Percentiles rank a stretch among this genome's conserved stretches.
Conservation (phyloP, 75 land plant species). For the Cunninghamia lanceolata region DNA sequence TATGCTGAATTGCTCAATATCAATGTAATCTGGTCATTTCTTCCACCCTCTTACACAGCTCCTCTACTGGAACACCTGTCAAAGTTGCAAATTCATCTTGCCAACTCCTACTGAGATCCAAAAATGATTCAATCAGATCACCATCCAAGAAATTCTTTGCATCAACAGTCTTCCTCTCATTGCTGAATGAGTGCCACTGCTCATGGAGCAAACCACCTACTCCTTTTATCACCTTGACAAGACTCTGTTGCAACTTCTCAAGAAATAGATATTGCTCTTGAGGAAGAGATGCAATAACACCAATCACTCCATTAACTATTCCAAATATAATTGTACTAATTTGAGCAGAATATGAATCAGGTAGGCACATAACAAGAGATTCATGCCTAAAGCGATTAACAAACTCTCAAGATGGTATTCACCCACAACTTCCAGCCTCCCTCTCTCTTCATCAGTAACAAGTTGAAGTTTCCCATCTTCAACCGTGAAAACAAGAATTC, state of each 20-base stretch:
- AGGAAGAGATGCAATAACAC: too few relatives aligned
- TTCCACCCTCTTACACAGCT: slow-evolving; percentile 94
- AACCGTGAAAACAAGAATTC: too few relatives aligned
- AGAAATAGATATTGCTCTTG: too few relatives aligned
- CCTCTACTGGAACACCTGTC: slow-evolving; percentile 82
- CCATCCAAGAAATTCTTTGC: slow-evolving; percentile 95
- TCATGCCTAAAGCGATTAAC: slow-evolving; percentile 95
- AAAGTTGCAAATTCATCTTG: slow-evolving; percentile 86
- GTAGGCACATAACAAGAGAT: slow-evolving; percentile 97
- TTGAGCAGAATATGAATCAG: slow-evolving; percentile 86
- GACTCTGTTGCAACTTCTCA: slow-evolving; percentile 79
- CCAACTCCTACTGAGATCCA: slow-evolving; percentile 68
- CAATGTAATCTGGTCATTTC: slow-evolving; percentile 94
- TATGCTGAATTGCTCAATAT: too few relatives aligned
- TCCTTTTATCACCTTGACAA: slow-evolving; percentile 94
- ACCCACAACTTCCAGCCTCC: too few relatives aligned
- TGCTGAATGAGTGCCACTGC: slow-evolving; percentile 96
- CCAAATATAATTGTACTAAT: slow-evolving; percentile 96
- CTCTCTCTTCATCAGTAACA: too few relatives aligned
- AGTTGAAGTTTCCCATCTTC: too few relatives aligned
- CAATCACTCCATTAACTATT: too few relatives aligned
- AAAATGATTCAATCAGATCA: slow-evolving; percentile 92
- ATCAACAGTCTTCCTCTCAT: slow-evolving; percentile 88
- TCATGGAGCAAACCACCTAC: slow-evolving; percentile 98
- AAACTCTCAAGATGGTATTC: too few relatives aligned